Evolutionary conservation across 768 basidiomycete species (phyloP).

Genomic region (Chalciporus pseudorubinellus): DNA sequence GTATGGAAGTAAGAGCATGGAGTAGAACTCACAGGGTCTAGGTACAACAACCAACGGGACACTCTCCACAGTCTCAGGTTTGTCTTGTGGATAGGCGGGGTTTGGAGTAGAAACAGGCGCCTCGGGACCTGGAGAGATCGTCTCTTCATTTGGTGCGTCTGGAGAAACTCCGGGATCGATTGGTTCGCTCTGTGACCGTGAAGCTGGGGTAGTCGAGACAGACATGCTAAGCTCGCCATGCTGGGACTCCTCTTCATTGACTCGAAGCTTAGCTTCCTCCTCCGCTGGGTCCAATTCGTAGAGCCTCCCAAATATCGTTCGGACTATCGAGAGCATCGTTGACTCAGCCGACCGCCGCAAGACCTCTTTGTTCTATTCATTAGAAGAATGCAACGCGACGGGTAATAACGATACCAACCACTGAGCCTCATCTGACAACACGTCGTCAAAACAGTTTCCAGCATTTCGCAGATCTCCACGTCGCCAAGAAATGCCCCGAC

Average conservation of each 20-base stretch:
- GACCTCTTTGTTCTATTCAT: slow-evolving; percentile 54
- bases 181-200: slow-evolving; percentile 24
- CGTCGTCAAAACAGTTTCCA: slow-evolving; percentile 95
- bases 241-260: slow-evolving; percentile 47
- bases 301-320: slow-evolving; percentile 78
- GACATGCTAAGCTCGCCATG: slow-evolving; percentile 63
- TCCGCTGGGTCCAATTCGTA: slow-evolving; percentile 56
- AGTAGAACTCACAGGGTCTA: slow-evolving; percentile 22
- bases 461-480: slow-evolving; percentile 95
- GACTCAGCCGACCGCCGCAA: slow-evolving; percentile 84
- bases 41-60: slow-evolving; percentile 19
- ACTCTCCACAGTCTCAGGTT: slow-evolving; percentile 34
- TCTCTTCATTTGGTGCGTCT: slow-evolving; percentile 9
- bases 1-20: not conserved
- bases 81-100: not conserved
- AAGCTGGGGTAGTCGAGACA: slow-evolving; percentile 40
- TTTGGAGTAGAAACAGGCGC: not conserved
- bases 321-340: slow-evolving; percentile 85
- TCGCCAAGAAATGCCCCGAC: slow-evolving; percentile 80
- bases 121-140: not conserved
- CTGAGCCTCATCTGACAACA: slow-evolving; percentile 97
- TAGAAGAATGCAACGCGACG: slow-evolving; percentile 9
- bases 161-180: slow-evolving; percentile 13
- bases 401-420: slow-evolving; percentile 51
- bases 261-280: slow-evolving; percentile 65